A percentile compares a stretch with the other conserved stretches of the same genome.
phyloP scores from a whole-genome alignment of 1,139 yeast species.

The Geotrichum histeridarum region DNA sequence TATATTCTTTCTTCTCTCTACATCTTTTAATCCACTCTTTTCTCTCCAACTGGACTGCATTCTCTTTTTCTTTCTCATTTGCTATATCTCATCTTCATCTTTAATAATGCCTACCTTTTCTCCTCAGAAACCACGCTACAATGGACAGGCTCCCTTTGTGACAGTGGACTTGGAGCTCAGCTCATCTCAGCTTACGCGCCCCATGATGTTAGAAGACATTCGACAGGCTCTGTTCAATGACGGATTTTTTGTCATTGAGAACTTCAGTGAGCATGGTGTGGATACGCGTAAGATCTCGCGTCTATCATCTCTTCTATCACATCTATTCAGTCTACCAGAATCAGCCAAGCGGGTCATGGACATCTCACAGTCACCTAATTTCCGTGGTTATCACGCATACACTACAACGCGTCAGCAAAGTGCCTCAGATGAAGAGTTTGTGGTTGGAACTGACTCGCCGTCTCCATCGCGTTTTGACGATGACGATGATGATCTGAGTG shows the following conservation, averaged over 20 bases:
- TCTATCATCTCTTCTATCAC: background rate
- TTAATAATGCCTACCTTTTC: constrained; percentile 2
- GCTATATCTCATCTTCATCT: background rate
- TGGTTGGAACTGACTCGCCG: constrained; percentile 9
- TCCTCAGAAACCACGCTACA: background rate
- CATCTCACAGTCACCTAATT: constrained; percentile 14
- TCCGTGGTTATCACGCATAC: constrained; percentile 12
- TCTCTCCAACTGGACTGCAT: background rate
- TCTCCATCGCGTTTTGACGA: constrained; percentile 10
- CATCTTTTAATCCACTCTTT: background rate
- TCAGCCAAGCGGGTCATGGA: background rate
- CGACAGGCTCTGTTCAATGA: constrained; percentile 14
- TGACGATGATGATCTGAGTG: constrained; percentile 1
- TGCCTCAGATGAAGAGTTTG: constrained; percentile 4
- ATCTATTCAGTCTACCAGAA: constrained; percentile 3
- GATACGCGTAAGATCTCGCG: background rate
- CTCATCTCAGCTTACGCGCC: constrained; percentile 13
- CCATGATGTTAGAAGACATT: constrained; percentile 10
- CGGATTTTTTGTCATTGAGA: constrained; percentile 17
- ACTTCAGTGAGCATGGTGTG: constrained; percentile 1
- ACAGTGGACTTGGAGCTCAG: constrained; percentile 15
- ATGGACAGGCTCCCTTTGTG: background rate
- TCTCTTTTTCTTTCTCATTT: background rate
- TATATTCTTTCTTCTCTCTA: background rate
- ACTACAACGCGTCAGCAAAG: background rate